A percentile compares a stretch with the other conserved stretches of the same genome.
Evolutionary conservation across 441 rosid species (phyloP).

Genomic region (Pelargonium myrrhifolium): DNA sequence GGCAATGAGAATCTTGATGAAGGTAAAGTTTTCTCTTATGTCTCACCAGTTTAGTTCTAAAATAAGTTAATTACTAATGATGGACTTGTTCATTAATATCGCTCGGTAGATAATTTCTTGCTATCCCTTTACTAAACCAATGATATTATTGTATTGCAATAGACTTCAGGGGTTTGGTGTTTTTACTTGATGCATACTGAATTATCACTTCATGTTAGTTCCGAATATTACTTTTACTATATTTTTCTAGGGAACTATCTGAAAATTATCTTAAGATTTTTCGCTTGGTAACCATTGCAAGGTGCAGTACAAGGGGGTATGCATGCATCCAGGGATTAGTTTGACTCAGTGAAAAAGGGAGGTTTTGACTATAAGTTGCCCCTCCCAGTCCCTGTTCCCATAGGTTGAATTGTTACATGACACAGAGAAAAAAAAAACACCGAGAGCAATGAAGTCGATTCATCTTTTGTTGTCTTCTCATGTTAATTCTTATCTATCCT

Average conservation of each 20-base stretch:
- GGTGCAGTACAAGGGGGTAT: not conserved
- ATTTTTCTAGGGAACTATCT: not conserved
- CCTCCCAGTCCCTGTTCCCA: too few species aligned
- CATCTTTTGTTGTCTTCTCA: too few species aligned
- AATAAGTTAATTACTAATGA: not conserved
- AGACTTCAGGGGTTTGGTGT: not conserved
- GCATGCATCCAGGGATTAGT: too few species aligned
- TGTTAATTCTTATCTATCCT: too few species aligned
- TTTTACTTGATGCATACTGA: not conserved
- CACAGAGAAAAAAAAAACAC: too few species aligned
- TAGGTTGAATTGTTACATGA: too few species aligned
- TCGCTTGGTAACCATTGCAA: not conserved
- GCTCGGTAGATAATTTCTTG: not conserved
- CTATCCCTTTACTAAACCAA: not conserved
- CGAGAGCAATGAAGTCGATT: too few species aligned
- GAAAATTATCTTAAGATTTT: not conserved
- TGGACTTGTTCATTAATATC: not conserved
- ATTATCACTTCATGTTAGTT: not conserved
- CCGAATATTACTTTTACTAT: not conserved
- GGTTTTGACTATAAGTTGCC: too few species aligned
- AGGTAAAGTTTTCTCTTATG: conserved; percentile 40
- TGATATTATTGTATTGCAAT: not conserved
- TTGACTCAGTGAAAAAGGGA: too few species aligned
- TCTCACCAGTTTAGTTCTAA: conserved; percentile 12
- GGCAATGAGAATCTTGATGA: conserved; percentile 79